phyloP scores from a whole-genome alignment of 169 alveolate genomes.

The Cryptosporidium tyzzeri region DNA sequence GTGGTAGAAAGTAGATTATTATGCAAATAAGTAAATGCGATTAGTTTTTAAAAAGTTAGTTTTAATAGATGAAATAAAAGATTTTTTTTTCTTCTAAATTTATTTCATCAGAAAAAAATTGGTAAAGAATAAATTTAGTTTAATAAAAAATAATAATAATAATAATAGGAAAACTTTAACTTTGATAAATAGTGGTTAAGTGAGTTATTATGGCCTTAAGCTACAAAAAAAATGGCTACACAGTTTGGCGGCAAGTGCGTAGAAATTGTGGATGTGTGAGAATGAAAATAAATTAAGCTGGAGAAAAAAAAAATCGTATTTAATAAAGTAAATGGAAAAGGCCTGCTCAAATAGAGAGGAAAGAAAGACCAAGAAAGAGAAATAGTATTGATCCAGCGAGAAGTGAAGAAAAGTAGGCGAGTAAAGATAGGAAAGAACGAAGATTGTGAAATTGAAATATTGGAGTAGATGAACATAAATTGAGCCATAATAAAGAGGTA shows the following conservation, averaged over 20 bases:
- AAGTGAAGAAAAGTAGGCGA: neutral
- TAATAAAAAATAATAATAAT: no score
- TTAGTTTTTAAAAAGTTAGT: neutral
- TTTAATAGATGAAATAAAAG: neutral
- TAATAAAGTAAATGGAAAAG: neutral
- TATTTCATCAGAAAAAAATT: neutral
- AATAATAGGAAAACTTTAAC: no score
- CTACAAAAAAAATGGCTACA: no score
- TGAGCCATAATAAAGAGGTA: conserved; percentile 14
- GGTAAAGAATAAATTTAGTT: neutral
- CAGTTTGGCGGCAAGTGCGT: conserved; percentile 17
- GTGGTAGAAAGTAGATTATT: neutral
- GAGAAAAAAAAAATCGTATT: neutral
- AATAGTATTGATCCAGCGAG: neutral
- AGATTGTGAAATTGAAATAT: neutral
- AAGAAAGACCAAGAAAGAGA: neutral
- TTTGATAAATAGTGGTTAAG: neutral
- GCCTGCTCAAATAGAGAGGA: neutral
- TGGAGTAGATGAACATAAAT: conserved; percentile 3
- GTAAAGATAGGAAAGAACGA: neutral
- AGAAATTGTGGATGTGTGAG: conserved; percentile 22
- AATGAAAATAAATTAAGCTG: neutral
- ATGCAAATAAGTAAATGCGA: neutral
- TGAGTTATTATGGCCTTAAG: neutral
- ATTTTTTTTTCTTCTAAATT: no score